A percentile compares a stretch with the other conserved stretches of the same genome.
Evolutionary conservation across 2,329 filamentous ascomycete genomes (phyloP).

Genomic region (Raffaelea arxii): DNA sequence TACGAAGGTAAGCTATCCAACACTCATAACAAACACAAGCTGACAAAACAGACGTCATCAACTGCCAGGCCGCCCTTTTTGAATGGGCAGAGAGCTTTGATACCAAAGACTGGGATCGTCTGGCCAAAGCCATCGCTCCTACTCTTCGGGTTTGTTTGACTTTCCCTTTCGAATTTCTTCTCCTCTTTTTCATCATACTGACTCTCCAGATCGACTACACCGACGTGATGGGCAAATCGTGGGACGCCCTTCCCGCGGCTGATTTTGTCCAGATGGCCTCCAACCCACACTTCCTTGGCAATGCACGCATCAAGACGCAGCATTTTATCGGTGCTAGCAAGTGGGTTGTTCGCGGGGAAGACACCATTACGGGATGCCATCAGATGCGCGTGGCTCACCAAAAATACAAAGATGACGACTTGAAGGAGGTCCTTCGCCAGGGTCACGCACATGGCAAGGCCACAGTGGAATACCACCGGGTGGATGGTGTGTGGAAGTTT

Average conservation of each 20-base stretch:
- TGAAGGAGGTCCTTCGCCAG: background rate
- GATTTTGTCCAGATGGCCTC: background rate
- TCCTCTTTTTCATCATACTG: no score
- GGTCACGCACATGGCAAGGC: background rate
- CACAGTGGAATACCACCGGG: background rate
- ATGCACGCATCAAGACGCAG: background rate
- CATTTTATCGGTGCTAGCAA: background rate
- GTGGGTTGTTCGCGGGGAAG: background rate
- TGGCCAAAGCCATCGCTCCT: background rate
- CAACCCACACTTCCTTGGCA: background rate
- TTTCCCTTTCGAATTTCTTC: no score
- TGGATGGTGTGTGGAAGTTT: background rate
- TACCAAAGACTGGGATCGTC: background rate
- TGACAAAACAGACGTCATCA: background rate
- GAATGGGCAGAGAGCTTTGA: background rate
- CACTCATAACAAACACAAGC: no score
- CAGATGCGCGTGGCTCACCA: background rate
- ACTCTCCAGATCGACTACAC: background rate
- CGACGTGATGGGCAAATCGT: background rate
- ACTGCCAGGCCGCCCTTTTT: background rate
- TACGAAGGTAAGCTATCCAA: no score
- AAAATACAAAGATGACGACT: background rate
- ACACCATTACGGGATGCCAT: background rate
- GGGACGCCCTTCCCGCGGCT: background rate
- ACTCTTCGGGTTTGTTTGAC: background rate